Base-by-base conservation (phyloP, 805 yeast species). In the Starmerella lactis-condensi region DNA sequence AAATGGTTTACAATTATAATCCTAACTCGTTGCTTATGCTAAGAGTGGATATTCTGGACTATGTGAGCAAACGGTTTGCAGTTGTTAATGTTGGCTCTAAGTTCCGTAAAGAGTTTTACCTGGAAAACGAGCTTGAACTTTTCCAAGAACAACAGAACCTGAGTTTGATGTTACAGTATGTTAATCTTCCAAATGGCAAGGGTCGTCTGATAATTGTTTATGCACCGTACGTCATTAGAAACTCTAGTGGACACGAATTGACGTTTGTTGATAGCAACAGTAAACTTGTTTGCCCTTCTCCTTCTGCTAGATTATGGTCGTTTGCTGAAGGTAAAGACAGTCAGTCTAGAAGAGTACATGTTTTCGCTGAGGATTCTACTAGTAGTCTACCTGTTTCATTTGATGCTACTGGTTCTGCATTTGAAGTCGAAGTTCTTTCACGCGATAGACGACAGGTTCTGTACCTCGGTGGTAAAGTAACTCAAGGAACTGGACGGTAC, bases 401-500 rank as follows among this genome's bases (percentile, higher is more conserved):
- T 45, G 94, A 83, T 48, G 91, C 93, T 3, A 65, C 85, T 33
- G 98, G 98, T 0, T 85, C 82, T 40, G 60, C 71, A 1, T 62
- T 66, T 26, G 93, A 71, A 34, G 57, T 66, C 3, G 53, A 55
- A 3, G 50, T 71, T 32, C 43, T 50, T 8, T 44, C 60, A 2
- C 38, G 27, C 15, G 47, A 48, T 19, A 36, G 45, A 11, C 49
- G 46, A 26, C 39, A 48, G 3, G 93, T 82, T 45, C 67, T 70
- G 37, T 72, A 75, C 45, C 55, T 83, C 9, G 96, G 96, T 10
- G 53, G 83, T 2, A 24, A 27, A 10, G 37, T 51, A 6, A 52
- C 64, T 0, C 95, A 82, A 42, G 98, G 96, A 13, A 71, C 69
- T 39, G 96, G 95, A 2, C 72, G 71, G 37, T 85, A 77, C 51